Percentiles rank a stretch among this genome's conserved stretches.
These are phyloP conservation scores for Tylopilus balloui DNA, from an alignment of 768 basidiomycete species.

Conservation along the genomic window DNA sequence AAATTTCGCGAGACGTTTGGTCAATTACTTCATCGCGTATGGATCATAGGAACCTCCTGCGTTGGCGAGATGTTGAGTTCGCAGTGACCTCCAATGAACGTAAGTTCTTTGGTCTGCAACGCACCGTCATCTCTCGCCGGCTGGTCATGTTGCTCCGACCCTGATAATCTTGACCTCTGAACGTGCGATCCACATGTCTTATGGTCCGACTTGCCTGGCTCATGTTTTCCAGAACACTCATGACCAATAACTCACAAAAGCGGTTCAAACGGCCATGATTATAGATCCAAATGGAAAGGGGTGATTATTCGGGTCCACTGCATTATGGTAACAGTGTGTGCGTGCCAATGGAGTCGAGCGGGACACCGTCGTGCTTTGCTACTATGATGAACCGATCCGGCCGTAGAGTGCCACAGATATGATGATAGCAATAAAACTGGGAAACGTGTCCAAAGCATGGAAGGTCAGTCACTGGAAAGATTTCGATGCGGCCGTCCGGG, in stretches of 20 bases:
- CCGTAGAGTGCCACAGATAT: not conserved
- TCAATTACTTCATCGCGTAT: slow-evolving; percentile 13
- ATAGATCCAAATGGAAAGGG: not conserved
- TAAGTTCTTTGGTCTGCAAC: slow-evolving; percentile 5
- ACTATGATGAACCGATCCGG: not conserved
- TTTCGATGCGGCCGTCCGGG: not conserved
- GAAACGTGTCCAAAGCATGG: slow-evolving; percentile 5
- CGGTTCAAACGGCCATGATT: not conserved
- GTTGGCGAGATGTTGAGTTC: not conserved
- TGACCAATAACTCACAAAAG: not conserved
- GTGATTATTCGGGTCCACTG: not conserved
- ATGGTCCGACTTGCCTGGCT: not conserved
- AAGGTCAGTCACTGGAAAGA: not conserved
- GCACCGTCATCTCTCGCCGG: slow-evolving; percentile 1
- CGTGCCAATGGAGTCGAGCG: not conserved
- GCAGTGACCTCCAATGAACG: not conserved
- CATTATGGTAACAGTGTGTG: not conserved
- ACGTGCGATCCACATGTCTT: not conserved
- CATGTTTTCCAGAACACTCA: not conserved
- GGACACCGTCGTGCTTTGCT: slow-evolving; percentile 1
- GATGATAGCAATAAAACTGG: slow-evolving; percentile 4
- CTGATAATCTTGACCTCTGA: not conserved
- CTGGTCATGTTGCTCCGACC: not conserved
- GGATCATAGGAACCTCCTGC: not conserved
- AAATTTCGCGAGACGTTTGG: not conserved